phyloP scores from a whole-genome alignment of 345 rosid species.

The Eucalyptus camaldulensis region DNA sequence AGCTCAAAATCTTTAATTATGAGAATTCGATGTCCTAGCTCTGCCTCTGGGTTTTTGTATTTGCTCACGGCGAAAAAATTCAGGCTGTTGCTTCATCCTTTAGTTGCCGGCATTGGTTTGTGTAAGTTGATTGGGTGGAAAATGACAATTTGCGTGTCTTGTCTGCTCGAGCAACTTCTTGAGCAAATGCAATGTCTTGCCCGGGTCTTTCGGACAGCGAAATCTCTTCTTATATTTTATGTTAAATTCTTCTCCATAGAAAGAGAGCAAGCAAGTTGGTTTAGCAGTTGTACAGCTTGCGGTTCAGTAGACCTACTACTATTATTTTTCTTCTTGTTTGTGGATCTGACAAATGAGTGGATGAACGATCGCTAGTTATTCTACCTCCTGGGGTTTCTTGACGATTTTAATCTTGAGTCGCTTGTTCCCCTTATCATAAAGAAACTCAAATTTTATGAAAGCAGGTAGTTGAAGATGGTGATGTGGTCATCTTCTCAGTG shows the following conservation, averaged over 20 bases:
- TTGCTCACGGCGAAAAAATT: not conserved
- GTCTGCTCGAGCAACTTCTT: not conserved
- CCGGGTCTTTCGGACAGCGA: not conserved
- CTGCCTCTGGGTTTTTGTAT: not conserved
- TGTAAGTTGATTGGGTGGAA: not conserved
- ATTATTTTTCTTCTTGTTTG: not conserved
- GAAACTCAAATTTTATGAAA: not conserved
- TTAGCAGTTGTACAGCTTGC: not conserved
- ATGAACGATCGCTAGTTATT: not conserved
- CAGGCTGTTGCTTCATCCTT: not conserved
- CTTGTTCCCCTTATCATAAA: not conserved
- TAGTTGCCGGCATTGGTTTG: not conserved
- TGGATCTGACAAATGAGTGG: not conserved
- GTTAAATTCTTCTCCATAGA: not conserved
- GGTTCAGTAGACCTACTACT: not conserved
- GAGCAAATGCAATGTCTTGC: not conserved
- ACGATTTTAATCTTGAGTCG: not conserved
- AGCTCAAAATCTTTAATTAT: not conserved
- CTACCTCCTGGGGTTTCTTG: not conserved
- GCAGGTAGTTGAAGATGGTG: constrained; percentile 70
- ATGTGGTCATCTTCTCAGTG: constrained; percentile 74
- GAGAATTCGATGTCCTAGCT: not conserved
- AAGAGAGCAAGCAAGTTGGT: not conserved
- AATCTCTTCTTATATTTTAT: not conserved
- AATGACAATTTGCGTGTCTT: not conserved